A percentile compares a stretch with the other conserved stretches of the same genome.
Evolutionary conservation across 495 filamentous ascomycete species (phyloP).

Genomic region (Penicillium crystallinum): DNA sequence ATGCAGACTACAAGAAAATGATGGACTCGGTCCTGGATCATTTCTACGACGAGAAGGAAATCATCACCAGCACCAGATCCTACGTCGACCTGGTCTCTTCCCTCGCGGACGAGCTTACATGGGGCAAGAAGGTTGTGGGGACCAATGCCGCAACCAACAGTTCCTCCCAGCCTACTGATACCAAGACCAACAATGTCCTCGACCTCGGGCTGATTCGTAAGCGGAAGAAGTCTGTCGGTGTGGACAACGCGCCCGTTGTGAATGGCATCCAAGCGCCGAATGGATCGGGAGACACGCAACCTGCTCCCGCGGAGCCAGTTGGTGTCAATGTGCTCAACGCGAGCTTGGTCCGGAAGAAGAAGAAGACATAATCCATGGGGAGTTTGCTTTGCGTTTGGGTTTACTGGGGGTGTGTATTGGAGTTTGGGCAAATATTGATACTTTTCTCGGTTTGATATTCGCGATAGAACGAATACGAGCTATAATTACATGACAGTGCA

Average conservation of each 20-base stretch:
- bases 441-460: neutral
- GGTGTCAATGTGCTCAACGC: conserved; percentile 54
- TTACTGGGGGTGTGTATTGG: neutral
- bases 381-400: neutral
- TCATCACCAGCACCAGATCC: conserved; percentile 59
- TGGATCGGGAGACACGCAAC: conserved; percentile 24
- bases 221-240: conserved; percentile 43
- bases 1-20: conserved; percentile 69
- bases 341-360: conserved; percentile 61
- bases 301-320: conserved; percentile 21
- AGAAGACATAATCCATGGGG: conserved; percentile 38
- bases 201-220: conserved; percentile 48
- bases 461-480: neutral
- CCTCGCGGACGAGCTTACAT: conserved; percentile 48
- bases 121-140: conserved; percentile 53
- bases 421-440: neutral
- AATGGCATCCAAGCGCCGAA: conserved; percentile 10
- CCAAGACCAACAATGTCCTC: conserved; percentile 31
- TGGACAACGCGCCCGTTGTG: conserved; percentile 5
- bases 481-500: neutral
- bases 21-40: conserved; percentile 76
- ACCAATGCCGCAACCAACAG: conserved; percentile 20
- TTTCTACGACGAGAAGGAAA: conserved; percentile 68
- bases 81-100: conserved; percentile 63
- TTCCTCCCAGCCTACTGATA: conserved; percentile 24